Base-by-base conservation (phyloP, 2,329 filamentous ascomycete genomes). In the Trichoderma koningiopsis region DNA sequence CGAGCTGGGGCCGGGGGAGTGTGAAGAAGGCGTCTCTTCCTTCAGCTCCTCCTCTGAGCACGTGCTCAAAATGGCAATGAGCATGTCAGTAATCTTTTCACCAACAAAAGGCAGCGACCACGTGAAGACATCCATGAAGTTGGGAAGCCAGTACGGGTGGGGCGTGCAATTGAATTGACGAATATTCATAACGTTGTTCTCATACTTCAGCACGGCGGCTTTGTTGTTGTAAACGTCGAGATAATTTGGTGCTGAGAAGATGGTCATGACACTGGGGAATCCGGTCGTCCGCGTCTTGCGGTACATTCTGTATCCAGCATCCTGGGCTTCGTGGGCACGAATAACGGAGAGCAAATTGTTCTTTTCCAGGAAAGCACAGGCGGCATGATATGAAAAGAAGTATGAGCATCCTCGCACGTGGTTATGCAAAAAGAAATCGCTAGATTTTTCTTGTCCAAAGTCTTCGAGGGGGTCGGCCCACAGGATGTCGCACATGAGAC, bases 121-220 rank as follows among this genome's bases (percentile, higher is more conserved):
- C n/a, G 96, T 99, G 79, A 99, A 99, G 72, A 99, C 96, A 77
- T 99, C 96, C 96, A 99, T 99, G 79, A 99, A 99, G 84, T 99
- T 99, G 68, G 96, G 96, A 60, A 99, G 88, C 96, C 96, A 99
- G 85, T 99, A 99, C 7, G 96, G 96, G 80, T 99, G 96, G 40
- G 96, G 96, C 27, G 96, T 98, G 87, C 95, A 99, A 86, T 99
- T 99, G 85, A 99, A 99, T 81, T 99, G 96, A 70, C 96, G 89
- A 78, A 99, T 99, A 85, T 99, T 99, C 96, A 99, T 99, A 71
- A 99, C 96, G 78, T 99, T 99, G 83, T 99, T 99, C 84, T 99
- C 96, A 80, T 99, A 99, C 84, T 99, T 99, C 76, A 99, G 85
- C 52, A 99, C 96, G 0, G 96, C 96, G 2, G 96, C 96, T 85